phyloP scores from a whole-genome alignment of 2,329 filamentous ascomycete genomes.

The Blumeria graminis region DNA sequence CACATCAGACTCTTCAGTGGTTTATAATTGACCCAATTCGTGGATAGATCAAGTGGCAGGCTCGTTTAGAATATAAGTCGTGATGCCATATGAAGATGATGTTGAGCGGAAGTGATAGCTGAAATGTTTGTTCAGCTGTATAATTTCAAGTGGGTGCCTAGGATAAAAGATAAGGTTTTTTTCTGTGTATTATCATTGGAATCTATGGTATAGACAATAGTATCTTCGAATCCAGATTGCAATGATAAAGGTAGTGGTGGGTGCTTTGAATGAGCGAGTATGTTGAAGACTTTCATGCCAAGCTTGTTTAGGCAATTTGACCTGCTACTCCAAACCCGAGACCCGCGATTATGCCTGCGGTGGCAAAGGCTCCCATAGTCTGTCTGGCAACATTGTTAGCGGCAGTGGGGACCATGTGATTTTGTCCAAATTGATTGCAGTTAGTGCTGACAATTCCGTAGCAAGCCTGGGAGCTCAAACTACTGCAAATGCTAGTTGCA shows the following conservation, averaged over 20 bases:
- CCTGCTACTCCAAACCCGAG: slow-evolving; percentile 10
- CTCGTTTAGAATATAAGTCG: background rate
- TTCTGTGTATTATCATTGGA: background rate
- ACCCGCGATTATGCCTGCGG: slow-evolving; percentile 8
- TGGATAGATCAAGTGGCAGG: background rate
- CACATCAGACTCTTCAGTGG: background rate
- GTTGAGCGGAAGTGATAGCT: no score
- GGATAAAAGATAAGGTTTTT: no score
- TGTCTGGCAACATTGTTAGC: slow-evolving; percentile 8
- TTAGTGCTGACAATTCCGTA: slow-evolving; percentile 12
- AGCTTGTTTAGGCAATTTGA: slow-evolving; percentile 7
- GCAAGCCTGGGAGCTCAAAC: slow-evolving; percentile 28
- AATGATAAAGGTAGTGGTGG: background rate
- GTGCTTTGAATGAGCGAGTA: background rate
- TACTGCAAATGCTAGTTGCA: slow-evolving; percentile 30
- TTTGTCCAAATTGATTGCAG: slow-evolving; percentile 12
- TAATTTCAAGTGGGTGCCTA: no score
- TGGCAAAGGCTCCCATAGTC: slow-evolving; percentile 9
- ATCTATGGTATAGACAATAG: background rate
- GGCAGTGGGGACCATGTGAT: slow-evolving; percentile 6
- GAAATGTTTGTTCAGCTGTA: no score
- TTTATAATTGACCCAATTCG: background rate
- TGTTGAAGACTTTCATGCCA: no score
- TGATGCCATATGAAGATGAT: background rate
- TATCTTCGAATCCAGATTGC: background rate